Percentiles rank a stretch among this genome's conserved stretches.
Conservation (phyloP, 140 eudicot species). For the Erigeron philadelphicus region DNA sequence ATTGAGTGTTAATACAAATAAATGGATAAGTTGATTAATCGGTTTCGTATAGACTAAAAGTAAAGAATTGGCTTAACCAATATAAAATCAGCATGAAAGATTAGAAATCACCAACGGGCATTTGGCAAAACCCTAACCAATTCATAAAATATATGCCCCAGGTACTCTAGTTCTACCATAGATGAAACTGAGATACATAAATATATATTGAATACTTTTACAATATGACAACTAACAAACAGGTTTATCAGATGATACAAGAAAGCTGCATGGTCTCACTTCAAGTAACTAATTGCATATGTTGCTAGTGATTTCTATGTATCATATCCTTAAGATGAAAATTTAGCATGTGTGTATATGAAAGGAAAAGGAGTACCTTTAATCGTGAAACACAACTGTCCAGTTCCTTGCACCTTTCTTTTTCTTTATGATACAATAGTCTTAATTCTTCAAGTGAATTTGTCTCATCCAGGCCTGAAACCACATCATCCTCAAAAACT, state of each 20-base stretch:
- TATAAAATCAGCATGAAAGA: not conserved
- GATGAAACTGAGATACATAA: not conserved
- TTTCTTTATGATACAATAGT: constrained; percentile 41
- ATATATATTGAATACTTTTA: not conserved
- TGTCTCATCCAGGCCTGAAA: constrained; percentile 23
- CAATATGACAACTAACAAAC: too few species aligned
- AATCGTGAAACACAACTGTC: constrained; percentile 42
- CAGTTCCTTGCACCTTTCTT: constrained; percentile 46
- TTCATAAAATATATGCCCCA: too few species aligned
- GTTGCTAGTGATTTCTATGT: not conserved
- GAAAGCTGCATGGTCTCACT: not conserved
- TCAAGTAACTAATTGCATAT: not conserved
- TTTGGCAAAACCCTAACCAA: too few species aligned
- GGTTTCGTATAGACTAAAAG: not conserved
- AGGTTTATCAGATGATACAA: not conserved
- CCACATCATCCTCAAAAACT: constrained; percentile 23
- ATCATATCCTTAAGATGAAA: not conserved
- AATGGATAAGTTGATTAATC: not conserved
- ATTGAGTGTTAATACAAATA: not conserved
- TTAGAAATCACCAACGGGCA: not conserved
- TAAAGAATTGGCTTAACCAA: not conserved
- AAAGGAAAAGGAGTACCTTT: constrained; percentile 39
- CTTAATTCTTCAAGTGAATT: constrained; percentile 39
- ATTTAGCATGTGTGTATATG: not conserved
- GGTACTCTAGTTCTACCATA: too few species aligned